Evolutionary conservation across 1,139 yeast species (phyloP).

Genomic region (Petasospora fabianii): DNA sequence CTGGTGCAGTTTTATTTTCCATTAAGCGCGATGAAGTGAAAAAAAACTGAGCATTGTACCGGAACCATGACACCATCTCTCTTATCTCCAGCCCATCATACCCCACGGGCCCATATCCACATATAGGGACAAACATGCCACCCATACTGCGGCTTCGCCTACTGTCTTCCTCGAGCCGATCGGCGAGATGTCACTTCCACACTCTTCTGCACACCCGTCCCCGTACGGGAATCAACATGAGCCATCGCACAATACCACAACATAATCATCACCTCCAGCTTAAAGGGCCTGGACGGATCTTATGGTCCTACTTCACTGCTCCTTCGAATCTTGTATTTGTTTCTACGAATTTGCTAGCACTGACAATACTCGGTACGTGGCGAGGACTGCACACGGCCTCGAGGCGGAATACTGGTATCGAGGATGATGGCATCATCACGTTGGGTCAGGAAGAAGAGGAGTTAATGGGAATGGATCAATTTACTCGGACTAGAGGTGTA

Average conservation of each 20-base stretch:
- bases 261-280: constrained; percentile 3
- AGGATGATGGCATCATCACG: background rate
- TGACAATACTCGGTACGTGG: constrained; percentile 20
- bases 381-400: constrained; percentile 13
- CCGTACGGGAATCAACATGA: too few species aligned
- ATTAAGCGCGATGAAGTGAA: too few species aligned
- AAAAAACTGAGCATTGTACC: too few species aligned
- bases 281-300: constrained; percentile 6
- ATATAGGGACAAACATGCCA: too few species aligned
- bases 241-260: too few species aligned
- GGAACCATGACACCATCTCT: too few species aligned
- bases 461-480: background rate
- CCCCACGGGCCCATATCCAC: too few species aligned
- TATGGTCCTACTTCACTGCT: constrained; percentile 24
- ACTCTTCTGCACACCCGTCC: background rate
- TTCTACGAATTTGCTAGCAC: constrained; percentile 19
- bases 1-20: too few species aligned
- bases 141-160: too few species aligned
- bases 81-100: too few species aligned
- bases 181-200: too few species aligned
- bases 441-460: background rate
- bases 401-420: background rate
- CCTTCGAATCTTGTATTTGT: constrained; percentile 22
- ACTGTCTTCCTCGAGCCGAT: too few species aligned
- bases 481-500: background rate